These are phyloP conservation scores for Aspergillus asperescens DNA, from an alignment of 495 filamentous ascomycete genomes.

Conservation along the genomic window DNA sequence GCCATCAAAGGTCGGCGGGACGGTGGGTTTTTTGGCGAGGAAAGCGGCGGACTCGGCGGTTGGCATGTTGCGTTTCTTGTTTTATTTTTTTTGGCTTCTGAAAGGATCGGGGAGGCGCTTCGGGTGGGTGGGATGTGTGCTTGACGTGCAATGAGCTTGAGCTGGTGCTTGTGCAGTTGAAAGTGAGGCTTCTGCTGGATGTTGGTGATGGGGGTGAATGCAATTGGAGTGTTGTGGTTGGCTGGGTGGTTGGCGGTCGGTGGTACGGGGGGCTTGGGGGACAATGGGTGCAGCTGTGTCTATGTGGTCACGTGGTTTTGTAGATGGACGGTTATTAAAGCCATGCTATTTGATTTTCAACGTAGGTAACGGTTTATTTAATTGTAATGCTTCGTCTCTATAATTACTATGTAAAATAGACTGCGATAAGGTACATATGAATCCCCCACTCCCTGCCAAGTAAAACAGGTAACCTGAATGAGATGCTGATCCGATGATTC, in stretches of 20 bases:
- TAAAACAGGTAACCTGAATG: not conserved
- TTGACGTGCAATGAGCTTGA: no score
- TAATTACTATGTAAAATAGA: slow-evolving; percentile 15
- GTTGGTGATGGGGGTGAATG: slow-evolving; percentile 3
- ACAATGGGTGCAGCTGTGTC: not conserved
- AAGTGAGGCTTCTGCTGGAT: slow-evolving; percentile 8
- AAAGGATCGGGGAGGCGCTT: no score
- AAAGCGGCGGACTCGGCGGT: slow-evolving; percentile 90
- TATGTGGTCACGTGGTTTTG: slow-evolving; percentile 5
- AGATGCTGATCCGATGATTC: not conserved
- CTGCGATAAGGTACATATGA: not conserved
- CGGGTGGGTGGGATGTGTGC: no score
- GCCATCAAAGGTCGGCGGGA: slow-evolving; percentile 90
- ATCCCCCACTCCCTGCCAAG: slow-evolving; percentile 14
- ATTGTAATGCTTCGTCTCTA: not conserved
- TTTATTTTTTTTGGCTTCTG: not conserved
- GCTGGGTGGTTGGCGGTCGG: slow-evolving; percentile 7
- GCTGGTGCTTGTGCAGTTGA: not conserved
- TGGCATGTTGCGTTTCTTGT: slow-evolving; percentile 46
- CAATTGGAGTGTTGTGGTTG: slow-evolving; percentile 23
- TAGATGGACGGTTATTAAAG: not conserved
- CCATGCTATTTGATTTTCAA: not conserved
- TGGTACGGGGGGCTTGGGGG: not conserved
- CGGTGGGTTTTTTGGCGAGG: slow-evolving; percentile 89
- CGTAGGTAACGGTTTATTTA: no score